Evolutionary conservation across 139 green algal genomes (phyloP), one percentile per base, ranked within the genome.

Genomic region (Mesotaenium endlicherianum): DNA sequence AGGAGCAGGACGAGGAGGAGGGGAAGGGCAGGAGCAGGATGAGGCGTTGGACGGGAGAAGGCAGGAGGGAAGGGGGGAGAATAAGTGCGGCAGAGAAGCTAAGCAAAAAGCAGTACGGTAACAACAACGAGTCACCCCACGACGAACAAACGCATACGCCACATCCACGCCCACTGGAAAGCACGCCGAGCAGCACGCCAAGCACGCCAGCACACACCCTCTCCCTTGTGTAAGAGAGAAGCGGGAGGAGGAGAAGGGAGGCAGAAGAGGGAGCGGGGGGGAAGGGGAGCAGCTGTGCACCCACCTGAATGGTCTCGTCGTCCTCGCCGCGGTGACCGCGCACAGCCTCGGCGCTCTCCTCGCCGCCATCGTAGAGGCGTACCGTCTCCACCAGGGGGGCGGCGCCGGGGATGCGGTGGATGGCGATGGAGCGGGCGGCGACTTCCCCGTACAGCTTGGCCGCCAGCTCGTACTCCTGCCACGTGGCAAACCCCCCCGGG

Each of bases 261-360:
- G 34, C 17, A 57, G 67, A 75, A 75, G 26, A 75, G 67, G 74
- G 30, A 3, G 2, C 1, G 69, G 42, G 68, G 68, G 41, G 68
- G 17, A n/a, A 49, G 3, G 38, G 41, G 68, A 36, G 20, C 30
- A 30, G 5, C 14, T 53, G 64, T 39, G 5, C 3, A 16, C 30
- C 47, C 39, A 83, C 76, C 76, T 83, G 76, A 70, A 88, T 88
- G 5, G 57, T 71, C 0, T 88, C 83, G 64, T 88, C 83, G 2
- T 43, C 42, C 78, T 88, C 83, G 3, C 83, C 83, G 8, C 50
- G 30, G 68, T 88, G 83, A 0, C 64, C 78, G 30, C 45, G 34
- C 0, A 85, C 58, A 4, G 75, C 75, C 53, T 88, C 82, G 26
- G 20, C 3, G 42, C 41, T 78, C 50, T 88, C 58, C 53, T 85